Conservation (phyloP, 306 rosid genomes). For the Quercus alba region DNA sequence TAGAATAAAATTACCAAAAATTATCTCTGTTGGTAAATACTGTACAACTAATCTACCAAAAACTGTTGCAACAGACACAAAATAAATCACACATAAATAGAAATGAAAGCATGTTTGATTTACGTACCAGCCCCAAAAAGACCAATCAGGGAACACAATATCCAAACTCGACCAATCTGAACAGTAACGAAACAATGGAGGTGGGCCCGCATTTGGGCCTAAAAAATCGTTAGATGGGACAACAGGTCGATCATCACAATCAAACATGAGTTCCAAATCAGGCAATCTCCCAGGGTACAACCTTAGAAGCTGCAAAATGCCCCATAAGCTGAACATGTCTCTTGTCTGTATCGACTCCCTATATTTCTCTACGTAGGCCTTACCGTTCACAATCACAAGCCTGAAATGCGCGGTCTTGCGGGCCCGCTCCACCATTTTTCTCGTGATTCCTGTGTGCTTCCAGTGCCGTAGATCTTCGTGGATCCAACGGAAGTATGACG, state of each 20-base stretch:
- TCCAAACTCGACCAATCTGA: conserved; percentile 51
- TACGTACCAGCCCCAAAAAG: conserved; percentile 95
- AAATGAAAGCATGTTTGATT: not conserved
- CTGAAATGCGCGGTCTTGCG: conserved; percentile 54
- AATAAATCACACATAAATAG: no score
- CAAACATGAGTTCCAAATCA: conserved; percentile 78
- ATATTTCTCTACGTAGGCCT: conserved; percentile 59
- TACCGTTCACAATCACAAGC: conserved; percentile 58
- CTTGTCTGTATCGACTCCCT: conserved; percentile 59
- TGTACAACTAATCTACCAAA: no score
- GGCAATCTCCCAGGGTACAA: conserved; percentile 59
- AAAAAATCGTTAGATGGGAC: conserved; percentile 22
- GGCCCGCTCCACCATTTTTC: conserved; percentile 60
- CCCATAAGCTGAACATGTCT: conserved; percentile 78
- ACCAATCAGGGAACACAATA: conserved; percentile 95
- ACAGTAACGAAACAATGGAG: conserved; percentile 70
- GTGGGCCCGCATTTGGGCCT: conserved; percentile 39
- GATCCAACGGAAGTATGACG: conserved; percentile 73
- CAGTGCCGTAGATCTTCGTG: conserved; percentile 77
- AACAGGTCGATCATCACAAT: conserved; percentile 77
- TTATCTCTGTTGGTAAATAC: no score
- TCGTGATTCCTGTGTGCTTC: conserved; percentile 60
- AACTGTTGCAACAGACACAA: no score
- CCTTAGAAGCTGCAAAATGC: conserved; percentile 64
- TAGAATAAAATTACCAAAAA: no score